Conservation (phyloP, 768 basidiomycete genomes). For the Podaxis rugospora region DNA sequence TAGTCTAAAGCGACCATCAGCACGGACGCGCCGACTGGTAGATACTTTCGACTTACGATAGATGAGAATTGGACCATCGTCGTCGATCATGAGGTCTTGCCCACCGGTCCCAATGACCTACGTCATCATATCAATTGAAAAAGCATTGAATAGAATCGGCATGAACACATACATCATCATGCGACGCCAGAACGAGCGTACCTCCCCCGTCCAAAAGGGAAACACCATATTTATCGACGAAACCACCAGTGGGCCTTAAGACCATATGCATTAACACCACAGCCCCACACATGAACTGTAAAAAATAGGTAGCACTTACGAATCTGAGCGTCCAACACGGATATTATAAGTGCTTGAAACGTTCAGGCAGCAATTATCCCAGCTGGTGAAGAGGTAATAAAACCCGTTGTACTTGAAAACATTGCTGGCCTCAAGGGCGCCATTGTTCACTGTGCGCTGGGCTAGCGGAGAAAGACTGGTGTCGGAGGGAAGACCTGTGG, state of each 20-base stretch:
- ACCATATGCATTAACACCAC: neutral
- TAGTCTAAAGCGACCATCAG: conserved; percentile 31
- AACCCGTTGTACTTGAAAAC: conserved; percentile 40
- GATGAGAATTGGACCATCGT: conserved; percentile 42
- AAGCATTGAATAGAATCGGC: neutral
- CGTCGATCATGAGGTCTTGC: conserved; percentile 42
- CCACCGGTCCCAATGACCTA: conserved; percentile 53
- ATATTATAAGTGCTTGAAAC: conserved; percentile 55
- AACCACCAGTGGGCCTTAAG: conserved; percentile 37
- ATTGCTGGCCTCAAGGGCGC: conserved; percentile 47
- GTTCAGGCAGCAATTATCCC: conserved; percentile 50
- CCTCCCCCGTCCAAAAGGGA: conserved; percentile 45
- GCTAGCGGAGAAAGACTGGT: conserved; percentile 38
- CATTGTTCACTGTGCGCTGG: conserved; percentile 35
- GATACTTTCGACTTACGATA: conserved; percentile 34
- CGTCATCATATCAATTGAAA: neutral
- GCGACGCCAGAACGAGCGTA: conserved; percentile 42
- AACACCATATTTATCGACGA: conserved; percentile 42
- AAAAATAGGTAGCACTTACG: conserved; percentile 21
- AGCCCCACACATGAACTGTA: neutral
- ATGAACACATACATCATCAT: conserved; percentile 32
- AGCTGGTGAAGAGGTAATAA: conserved; percentile 54
- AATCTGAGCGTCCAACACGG: conserved; percentile 46
- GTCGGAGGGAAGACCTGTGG: conserved; percentile 37
- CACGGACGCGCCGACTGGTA: neutral